Conservation (phyloP, 1,139 yeast genomes). For the Spencermartinsiella ligniputridi region DNA sequence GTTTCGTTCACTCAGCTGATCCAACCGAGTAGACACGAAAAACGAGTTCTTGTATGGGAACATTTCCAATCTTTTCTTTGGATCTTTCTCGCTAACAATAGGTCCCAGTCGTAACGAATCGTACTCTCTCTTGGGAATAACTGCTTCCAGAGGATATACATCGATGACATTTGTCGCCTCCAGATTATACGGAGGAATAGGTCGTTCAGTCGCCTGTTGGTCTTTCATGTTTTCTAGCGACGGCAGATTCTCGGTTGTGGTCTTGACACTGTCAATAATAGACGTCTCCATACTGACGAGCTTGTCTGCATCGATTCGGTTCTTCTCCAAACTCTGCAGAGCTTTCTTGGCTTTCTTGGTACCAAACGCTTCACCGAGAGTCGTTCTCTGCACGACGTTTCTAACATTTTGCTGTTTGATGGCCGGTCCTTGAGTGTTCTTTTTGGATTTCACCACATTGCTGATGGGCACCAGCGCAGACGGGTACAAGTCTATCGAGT, state of each 20-base stretch:
- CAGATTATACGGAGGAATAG: slow-evolving; percentile 72
- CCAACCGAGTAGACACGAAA: slow-evolving; percentile 46
- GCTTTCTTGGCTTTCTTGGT: slow-evolving; percentile 95
- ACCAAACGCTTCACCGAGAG: slow-evolving; percentile 94
- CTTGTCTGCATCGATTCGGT: slow-evolving; percentile 79
- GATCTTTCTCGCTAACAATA: slow-evolving; percentile 48
- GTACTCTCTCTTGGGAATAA: slow-evolving; percentile 68
- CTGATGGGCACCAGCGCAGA: slow-evolving; percentile 53
- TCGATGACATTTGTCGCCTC: slow-evolving; percentile 80
- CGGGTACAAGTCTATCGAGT: slow-evolving; percentile 56
- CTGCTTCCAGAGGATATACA: slow-evolving; percentile 63
- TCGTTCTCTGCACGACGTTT: slow-evolving; percentile 63
- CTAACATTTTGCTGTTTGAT: slow-evolving; percentile 39
- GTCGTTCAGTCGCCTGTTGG: slow-evolving; percentile 60
- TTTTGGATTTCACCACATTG: slow-evolving; percentile 39
- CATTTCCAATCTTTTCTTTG: slow-evolving; percentile 46
- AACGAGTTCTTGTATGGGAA: slow-evolving; percentile 60
- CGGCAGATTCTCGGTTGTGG: slow-evolving; percentile 69
- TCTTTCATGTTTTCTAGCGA: slow-evolving; percentile 55
- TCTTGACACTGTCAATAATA: slow-evolving; percentile 74
- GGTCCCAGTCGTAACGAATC: slow-evolving; percentile 57
- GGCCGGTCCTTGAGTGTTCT: slow-evolving; percentile 52
- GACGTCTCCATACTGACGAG: slow-evolving; percentile 71
- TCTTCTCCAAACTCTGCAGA: slow-evolving; percentile 72
- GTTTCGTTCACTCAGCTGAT: slow-evolving; percentile 18